Conservation (phyloP, 2,329 filamentous ascomycete genomes). For the Talaromyces marneffei region DNA sequence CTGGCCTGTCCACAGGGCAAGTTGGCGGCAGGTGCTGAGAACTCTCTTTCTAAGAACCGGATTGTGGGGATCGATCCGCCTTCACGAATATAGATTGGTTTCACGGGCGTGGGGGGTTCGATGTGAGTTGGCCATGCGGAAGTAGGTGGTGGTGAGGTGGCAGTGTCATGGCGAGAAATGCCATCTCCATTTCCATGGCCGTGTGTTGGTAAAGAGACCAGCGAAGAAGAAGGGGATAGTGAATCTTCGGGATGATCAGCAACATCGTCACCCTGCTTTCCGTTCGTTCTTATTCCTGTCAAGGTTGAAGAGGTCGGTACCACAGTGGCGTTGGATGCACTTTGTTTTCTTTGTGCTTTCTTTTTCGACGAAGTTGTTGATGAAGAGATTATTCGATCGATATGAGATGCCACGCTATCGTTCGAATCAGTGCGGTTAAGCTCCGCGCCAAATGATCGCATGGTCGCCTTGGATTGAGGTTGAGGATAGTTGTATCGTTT, state of each 20-base stretch:
- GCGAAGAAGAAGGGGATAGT: slow-evolving; percentile 7
- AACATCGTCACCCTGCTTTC: background rate
- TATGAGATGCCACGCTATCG: slow-evolving; percentile 36
- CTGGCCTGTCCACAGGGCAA: slow-evolving; percentile 92
- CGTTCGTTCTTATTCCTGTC: slow-evolving; percentile 17
- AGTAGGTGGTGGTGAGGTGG: background rate
- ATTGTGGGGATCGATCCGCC: slow-evolving; percentile 94
- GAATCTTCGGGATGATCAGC: background rate
- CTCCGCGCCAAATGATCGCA: slow-evolving; percentile 17
- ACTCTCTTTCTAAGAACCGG: slow-evolving; percentile 89
- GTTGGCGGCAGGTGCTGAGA: slow-evolving; percentile 82
- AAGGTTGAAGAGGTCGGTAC: slow-evolving; percentile 39
- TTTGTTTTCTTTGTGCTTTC: slow-evolving; percentile 25
- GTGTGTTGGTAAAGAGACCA: background rate
- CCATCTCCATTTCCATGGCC: background rate
- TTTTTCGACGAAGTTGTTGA: slow-evolving; percentile 33
- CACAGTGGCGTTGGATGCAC: slow-evolving; percentile 19
- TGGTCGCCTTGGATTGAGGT: slow-evolving; percentile 20
- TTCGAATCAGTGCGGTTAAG: slow-evolving; percentile 32
- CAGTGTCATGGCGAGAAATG: background rate
- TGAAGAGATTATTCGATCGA: slow-evolving; percentile 35
- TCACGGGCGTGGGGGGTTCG: slow-evolving; percentile 17
- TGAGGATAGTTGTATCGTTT: slow-evolving; percentile 31
- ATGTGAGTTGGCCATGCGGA: background rate
- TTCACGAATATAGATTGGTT: slow-evolving; percentile 86